These are phyloP conservation scores for Boechera stricta DNA, from an alignment of 345 rosid species.

Conservation along the genomic window DNA sequence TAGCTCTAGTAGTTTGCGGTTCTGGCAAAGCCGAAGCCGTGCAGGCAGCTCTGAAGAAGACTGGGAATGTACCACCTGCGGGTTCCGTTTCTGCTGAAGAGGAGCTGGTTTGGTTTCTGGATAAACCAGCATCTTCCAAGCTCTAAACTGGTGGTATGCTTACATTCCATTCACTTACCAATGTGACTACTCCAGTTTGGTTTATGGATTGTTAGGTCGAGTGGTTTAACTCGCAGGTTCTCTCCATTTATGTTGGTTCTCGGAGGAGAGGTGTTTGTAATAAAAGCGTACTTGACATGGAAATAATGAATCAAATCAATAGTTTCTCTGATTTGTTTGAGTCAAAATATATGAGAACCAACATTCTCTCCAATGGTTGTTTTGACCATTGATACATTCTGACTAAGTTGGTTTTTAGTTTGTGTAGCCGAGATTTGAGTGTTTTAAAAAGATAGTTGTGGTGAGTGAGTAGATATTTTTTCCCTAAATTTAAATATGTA, in stretches of 20 bases:
- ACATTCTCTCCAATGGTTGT: constrained; percentile 9
- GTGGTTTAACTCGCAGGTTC: constrained; percentile 8
- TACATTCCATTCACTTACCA: neutral
- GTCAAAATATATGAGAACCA: constrained; percentile 4
- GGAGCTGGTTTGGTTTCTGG: constrained; percentile 83
- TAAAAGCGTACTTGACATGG: constrained; percentile 24
- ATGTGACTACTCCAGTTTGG: constrained; percentile 29
- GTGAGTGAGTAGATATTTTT: constrained; percentile 5
- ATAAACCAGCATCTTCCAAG: constrained; percentile 79
- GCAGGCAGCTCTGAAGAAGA: constrained; percentile 53
- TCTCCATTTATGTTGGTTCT: neutral
- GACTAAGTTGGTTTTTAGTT: neutral
- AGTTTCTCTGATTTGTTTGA: neutral
- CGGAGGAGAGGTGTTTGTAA: constrained; percentile 29
- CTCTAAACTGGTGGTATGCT: constrained; percentile 39
- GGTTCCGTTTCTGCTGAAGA: constrained; percentile 72
- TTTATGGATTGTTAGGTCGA: constrained; percentile 19
- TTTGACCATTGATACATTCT: neutral
- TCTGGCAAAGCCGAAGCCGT: constrained; percentile 69
- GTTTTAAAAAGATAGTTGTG: neutral
- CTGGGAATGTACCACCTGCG: constrained; percentile 68
- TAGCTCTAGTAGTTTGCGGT: constrained; percentile 79
- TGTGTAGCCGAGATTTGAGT: constrained; percentile 3
- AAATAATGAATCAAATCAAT: neutral
- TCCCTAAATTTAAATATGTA: neutral